Evolutionary conservation across 2,329 filamentous ascomycete species (phyloP).

Genomic region (Venturiaceae sp.): DNA sequence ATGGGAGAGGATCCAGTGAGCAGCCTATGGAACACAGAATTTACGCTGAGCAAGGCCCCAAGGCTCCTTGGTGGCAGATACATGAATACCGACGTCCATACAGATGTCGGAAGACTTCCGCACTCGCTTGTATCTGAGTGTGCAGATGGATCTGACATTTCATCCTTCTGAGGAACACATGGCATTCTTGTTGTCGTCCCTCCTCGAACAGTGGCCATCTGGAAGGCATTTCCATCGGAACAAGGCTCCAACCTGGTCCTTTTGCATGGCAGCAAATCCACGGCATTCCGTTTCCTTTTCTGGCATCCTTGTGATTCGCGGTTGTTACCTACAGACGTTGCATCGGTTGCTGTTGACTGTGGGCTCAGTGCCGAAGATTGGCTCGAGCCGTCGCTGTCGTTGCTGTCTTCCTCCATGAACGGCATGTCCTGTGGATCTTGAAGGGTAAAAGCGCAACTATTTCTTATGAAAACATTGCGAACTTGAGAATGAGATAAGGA

Average conservation of each 20-base stretch:
- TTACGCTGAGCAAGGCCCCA: constrained; percentile 56
- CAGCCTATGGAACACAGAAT: constrained; percentile 52
- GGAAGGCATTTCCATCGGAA: background rate
- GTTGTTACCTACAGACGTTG: background rate
- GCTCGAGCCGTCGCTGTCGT: background rate
- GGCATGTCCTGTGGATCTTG: background rate
- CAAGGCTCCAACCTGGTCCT: background rate
- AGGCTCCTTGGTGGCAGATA: constrained; percentile 54
- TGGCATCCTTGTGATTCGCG: background rate
- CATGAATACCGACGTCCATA: constrained; percentile 63
- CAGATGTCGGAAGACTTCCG: constrained; percentile 44
- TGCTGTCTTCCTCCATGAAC: background rate
- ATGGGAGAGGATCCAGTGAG: constrained; percentile 16
- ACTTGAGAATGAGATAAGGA: background rate
- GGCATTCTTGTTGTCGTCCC: background rate
- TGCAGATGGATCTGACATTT: background rate
- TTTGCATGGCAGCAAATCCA: background rate
- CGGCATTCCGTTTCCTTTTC: background rate
- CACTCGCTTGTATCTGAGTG: constrained; percentile 10
- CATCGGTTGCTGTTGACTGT: background rate
- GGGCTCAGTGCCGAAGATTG: background rate
- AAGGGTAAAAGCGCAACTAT: background rate
- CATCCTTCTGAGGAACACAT: background rate
- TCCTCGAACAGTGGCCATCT: background rate
- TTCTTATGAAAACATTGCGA: background rate